Conservation (phyloP, 1,139 yeast genomes). For the Saccharomyces hybrid region DNA sequence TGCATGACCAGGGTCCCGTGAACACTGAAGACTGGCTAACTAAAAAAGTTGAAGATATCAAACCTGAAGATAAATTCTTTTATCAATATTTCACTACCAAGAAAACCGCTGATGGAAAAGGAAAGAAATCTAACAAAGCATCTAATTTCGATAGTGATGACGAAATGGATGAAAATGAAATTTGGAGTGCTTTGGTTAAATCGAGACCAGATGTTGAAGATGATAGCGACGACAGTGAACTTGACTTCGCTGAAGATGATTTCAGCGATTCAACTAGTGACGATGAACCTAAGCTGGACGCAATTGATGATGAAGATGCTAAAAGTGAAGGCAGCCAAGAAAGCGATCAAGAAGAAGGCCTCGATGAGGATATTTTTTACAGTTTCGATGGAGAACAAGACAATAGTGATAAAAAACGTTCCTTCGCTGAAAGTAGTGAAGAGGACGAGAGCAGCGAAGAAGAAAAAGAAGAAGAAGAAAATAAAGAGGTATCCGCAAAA, state of each 20-base stretch:
- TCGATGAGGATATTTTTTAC: constrained; percentile 11
- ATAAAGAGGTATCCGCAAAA: constrained; percentile 17
- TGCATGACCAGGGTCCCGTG: constrained; percentile 50
- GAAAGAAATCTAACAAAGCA: constrained; percentile 26
- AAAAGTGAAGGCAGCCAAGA: constrained; percentile 26
- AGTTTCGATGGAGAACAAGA: constrained; percentile 24
- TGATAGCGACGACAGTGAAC: constrained; percentile 46
- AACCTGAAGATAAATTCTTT: constrained; percentile 86
- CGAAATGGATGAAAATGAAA: constrained; percentile 67
- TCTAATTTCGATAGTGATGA: constrained; percentile 42
- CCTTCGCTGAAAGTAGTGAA: constrained; percentile 19
- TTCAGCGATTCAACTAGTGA: constrained; percentile 30
- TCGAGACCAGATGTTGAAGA: constrained; percentile 79
- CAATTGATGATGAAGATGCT: constrained; percentile 22
- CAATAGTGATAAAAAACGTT: constrained; percentile 17
- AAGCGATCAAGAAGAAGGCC: constrained; percentile 11
- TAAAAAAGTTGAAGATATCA: constrained; percentile 56
- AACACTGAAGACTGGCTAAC: constrained; percentile 79
- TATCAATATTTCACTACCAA: constrained; percentile 75
- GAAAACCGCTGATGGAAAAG: constrained; percentile 36
- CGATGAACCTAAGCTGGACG: constrained; percentile 31
- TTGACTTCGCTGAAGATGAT: constrained; percentile 31
- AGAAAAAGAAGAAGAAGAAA: constrained; percentile 14
- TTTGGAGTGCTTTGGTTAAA: constrained; percentile 83
- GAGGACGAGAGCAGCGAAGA: constrained; percentile 21